Percentiles rank a stretch among this genome's conserved stretches.
Evolutionary conservation across 306 rosid genomes (phyloP).

Genomic region (Amphicarpaea edgeworthii): DNA sequence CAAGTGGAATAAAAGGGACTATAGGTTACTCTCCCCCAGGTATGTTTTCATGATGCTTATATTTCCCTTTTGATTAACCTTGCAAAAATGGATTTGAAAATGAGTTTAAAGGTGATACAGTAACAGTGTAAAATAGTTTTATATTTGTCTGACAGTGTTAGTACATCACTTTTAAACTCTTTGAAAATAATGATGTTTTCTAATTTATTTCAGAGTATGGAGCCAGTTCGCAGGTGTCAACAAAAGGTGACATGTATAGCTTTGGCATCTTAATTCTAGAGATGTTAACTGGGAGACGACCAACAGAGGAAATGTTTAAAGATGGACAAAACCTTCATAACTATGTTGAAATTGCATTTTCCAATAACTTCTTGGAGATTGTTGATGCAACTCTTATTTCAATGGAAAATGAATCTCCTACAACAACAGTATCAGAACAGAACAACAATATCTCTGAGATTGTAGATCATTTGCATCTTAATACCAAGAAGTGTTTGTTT

Average conservation of each 20-base stretch:
- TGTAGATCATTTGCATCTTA: background rate
- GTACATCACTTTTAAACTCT: no score
- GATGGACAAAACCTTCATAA: constrained; percentile 23
- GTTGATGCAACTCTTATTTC: background rate
- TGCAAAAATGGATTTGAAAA: background rate
- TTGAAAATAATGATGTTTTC: background rate
- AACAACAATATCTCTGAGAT: background rate
- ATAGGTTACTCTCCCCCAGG: constrained; percentile 50
- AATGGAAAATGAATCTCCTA: background rate
- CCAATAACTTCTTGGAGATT: background rate
- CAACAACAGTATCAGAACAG: background rate
- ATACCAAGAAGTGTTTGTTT: background rate
- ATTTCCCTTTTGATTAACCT: background rate
- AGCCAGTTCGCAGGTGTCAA: constrained; percentile 14
- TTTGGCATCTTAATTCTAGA: constrained; percentile 15
- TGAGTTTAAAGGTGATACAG: no score
- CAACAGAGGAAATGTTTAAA: constrained; percentile 28
- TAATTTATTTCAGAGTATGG: constrained; percentile 33
- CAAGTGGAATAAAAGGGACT: constrained; percentile 29
- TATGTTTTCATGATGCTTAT: background rate
- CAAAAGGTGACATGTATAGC: constrained; percentile 4
- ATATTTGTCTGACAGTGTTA: no score
- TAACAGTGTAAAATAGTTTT: no score
- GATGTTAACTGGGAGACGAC: constrained; percentile 27
- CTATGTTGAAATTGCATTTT: background rate